Evolutionary conservation across 2,329 filamentous ascomycete genomes (phyloP).

Genomic region (Parastagonospora nodorum): DNA sequence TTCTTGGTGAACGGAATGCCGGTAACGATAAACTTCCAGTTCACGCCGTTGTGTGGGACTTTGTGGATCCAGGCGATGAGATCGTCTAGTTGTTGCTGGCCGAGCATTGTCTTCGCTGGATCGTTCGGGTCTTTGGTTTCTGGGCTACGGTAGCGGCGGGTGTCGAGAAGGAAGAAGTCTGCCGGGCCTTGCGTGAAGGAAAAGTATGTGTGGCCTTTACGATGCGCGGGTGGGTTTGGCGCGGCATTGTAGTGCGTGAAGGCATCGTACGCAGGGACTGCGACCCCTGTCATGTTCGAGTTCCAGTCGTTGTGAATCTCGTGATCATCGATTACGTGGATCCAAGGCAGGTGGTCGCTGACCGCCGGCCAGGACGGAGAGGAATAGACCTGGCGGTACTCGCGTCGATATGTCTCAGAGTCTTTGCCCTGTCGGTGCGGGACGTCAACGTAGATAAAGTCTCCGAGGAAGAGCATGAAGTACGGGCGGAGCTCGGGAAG

Average conservation of each 20-base stretch:
- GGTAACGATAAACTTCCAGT: conserved; percentile 92
- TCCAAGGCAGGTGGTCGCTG: conserved; percentile 86
- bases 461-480: conserved; percentile 74
- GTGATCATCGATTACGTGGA: conserved; percentile 95
- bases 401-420: conserved; percentile 78
- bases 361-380: conserved; percentile 87
- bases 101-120: conserved; percentile 83
- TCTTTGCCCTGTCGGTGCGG: conserved; percentile 76
- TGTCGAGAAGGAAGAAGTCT: conserved; percentile 94
- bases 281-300: conserved; percentile 78
- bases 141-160: conserved; percentile 79
- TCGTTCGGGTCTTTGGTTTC: conserved; percentile 66
- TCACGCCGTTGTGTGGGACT: conserved; percentile 75
- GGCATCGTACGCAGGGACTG: conserved; percentile 77
- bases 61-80: conserved; percentile 76
- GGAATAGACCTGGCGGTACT: conserved; percentile 94
- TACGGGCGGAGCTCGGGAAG: conserved; percentile 74
- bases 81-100: conserved; percentile 75
- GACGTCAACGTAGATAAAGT: conserved; percentile 92
- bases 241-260: conserved; percentile 85
- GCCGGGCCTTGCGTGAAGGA: conserved; percentile 88
- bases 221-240: conserved; percentile 76
- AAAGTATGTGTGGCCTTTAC: conserved; percentile 77
- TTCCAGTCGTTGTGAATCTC: conserved; percentile 97
- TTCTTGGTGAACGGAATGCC: conserved; percentile 97